These are phyloP conservation scores for Fusarium nisikadoi DNA, from an alignment of 2,329 filamentous ascomycete genomes.

Conservation along the genomic window DNA sequence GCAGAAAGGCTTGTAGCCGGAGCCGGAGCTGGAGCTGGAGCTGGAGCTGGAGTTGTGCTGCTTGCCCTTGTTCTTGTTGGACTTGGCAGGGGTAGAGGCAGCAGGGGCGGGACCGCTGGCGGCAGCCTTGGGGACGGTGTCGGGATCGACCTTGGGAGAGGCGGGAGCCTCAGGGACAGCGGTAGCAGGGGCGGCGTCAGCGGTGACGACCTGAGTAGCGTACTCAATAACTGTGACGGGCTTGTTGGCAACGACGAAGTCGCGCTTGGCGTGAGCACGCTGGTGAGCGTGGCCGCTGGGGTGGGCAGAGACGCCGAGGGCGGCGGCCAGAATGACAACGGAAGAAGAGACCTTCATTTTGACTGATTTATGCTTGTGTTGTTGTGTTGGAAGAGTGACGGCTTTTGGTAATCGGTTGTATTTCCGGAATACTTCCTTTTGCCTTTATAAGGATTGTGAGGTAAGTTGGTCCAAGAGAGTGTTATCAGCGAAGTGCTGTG, in stretches of 20 bases:
- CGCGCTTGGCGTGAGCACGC: constrained; percentile 48
- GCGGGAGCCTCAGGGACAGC: constrained; percentile 2
- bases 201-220: constrained; percentile 30
- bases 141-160: not conserved
- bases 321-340: constrained; percentile 52
- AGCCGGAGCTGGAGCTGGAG: constrained; percentile 28
- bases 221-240: constrained; percentile 44
- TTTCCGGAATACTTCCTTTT: constrained; percentile 42
- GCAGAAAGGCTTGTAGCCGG: constrained; percentile 50
- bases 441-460: constrained; percentile 39
- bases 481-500: constrained; percentile 39
- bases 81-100: not conserved
- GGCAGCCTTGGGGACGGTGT: constrained; percentile 12
- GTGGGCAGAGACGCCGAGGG: constrained; percentile 55
- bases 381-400: constrained; percentile 2
- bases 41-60: constrained; percentile 31
- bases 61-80: constrained; percentile 11
- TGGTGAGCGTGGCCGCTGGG: constrained; percentile 53
- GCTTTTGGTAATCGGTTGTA: constrained; percentile 26
- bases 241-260: constrained; percentile 51
- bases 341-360: constrained; percentile 57
- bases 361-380: constrained; percentile 16
- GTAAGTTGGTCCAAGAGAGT: constrained; percentile 41
- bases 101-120: not conserved
- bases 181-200: constrained; percentile 4